These are phyloP conservation scores for Fusarium penzigii DNA, from an alignment of 2,329 filamentous ascomycete genomes.

Conservation along the genomic window DNA sequence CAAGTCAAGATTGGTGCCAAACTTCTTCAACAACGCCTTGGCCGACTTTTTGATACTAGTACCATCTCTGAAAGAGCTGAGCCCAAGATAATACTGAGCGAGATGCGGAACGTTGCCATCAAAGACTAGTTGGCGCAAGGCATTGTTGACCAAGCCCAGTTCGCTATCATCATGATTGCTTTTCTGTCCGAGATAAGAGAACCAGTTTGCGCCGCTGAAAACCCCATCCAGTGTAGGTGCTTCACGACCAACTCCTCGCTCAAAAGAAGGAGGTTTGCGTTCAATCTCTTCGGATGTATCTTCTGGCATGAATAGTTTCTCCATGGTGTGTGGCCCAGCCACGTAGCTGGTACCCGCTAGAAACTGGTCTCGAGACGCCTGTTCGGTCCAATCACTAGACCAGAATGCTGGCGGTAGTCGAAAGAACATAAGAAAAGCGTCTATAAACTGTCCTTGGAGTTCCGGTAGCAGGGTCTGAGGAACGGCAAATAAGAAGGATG, in stretches of 20 bases:
- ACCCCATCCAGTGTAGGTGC: conserved; percentile 51
- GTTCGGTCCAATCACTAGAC: conserved; percentile 30
- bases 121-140: conserved; percentile 61
- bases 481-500: conserved; percentile 59
- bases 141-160: conserved; percentile 51
- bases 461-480: conserved; percentile 38
- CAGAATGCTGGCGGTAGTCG: conserved; percentile 56
- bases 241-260: conserved; percentile 30
- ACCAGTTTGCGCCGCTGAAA: conserved; percentile 51
- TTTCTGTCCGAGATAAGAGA: conserved; percentile 39
- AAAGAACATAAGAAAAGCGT: conserved; percentile 71
- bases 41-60: conserved; percentile 66
- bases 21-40: conserved; percentile 71
- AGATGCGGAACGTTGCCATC: conserved; percentile 41
- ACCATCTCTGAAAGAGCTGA: conserved; percentile 60
- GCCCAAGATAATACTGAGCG: conserved; percentile 69
- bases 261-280: conserved; percentile 32
- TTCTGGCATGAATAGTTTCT: conserved; percentile 3
- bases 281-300: conserved; percentile 22
- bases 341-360: conserved; percentile 13
- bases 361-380: conserved; percentile 34
- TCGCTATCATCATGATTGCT: conserved; percentile 28
- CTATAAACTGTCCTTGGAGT: conserved; percentile 54
- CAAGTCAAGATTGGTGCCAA: conserved; percentile 62
- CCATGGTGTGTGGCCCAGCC: conserved; percentile 2